These are phyloP conservation scores for Areca catechu DNA, from an alignment of 176 grass and related monocot genomes.

Conservation along the genomic window DNA sequence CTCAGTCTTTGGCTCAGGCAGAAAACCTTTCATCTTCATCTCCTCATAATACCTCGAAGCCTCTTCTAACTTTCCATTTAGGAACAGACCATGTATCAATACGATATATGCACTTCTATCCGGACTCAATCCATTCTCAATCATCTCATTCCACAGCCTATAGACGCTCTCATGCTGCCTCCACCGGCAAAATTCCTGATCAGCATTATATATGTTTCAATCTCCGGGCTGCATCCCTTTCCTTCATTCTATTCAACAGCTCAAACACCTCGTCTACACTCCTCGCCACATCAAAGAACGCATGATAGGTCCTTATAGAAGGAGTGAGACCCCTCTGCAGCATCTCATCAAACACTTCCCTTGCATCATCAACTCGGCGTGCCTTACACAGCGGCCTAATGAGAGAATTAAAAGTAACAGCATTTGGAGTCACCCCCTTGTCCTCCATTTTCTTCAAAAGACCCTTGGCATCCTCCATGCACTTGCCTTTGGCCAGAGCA, in stretches of 20 bases:
- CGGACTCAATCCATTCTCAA: conserved; percentile 42
- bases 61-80: conserved; percentile 62
- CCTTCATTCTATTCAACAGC: conserved; percentile 53
- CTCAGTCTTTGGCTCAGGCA: conserved; percentile 58
- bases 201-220: conserved; percentile 77
- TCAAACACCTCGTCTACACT: conserved; percentile 49
- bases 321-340: conserved; percentile 39
- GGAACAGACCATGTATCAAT: conserved; percentile 65
- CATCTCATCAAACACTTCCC: conserved; percentile 63
- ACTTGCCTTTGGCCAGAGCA: conserved; percentile 59
- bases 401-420: conserved; percentile 65
- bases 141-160: conserved; percentile 68
- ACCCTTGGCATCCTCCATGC: conserved; percentile 44
- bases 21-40: conserved; percentile 71
- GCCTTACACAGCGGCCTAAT: conserved; percentile 66
- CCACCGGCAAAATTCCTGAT: conserved; percentile 71
- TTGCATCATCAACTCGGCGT: conserved; percentile 44
- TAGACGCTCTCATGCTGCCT: conserved; percentile 54
- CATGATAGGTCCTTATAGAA: conserved; percentile 71
- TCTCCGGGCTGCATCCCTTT: conserved; percentile 27
- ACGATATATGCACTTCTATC: conserved; percentile 77
- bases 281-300: conserved; percentile 45
- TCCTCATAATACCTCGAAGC: conserved; percentile 55
- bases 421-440: conserved; percentile 40
- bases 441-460: conserved; percentile 60